Conservation (phyloP, 2,329 filamentous ascomycete genomes). For the Neurospora sp. region DNA sequence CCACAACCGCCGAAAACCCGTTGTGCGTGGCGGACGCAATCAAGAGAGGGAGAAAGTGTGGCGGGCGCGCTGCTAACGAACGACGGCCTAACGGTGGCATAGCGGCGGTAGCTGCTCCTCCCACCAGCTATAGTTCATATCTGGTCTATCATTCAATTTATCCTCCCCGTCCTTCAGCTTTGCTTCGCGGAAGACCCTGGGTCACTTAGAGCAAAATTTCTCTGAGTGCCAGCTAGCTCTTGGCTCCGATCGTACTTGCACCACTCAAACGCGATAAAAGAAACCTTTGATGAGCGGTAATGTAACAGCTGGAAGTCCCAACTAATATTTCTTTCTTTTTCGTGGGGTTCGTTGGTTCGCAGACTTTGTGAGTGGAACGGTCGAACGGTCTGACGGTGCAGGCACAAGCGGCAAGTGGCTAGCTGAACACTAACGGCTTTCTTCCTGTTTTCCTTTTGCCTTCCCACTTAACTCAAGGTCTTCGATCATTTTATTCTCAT, state of each 20-base stretch:
- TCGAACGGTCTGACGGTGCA: not conserved
- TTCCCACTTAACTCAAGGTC: not conserved
- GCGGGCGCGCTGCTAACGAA: not conserved
- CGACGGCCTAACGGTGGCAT: not conserved
- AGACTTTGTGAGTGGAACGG: not conserved
- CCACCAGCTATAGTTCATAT: not conserved
- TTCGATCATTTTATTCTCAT: not conserved
- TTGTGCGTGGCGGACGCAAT: not conserved
- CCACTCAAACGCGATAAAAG: not conserved
- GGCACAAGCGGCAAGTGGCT: not conserved
- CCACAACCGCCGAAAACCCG: not conserved
- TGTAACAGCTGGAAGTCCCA: not conserved
- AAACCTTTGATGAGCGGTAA: not conserved
- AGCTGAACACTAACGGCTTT: not conserved
- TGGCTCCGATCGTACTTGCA: not conserved
- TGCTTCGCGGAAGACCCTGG: not conserved
- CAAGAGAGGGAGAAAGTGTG: not conserved
- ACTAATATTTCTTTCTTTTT: not conserved
- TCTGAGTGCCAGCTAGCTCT: not conserved
- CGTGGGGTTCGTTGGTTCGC: not conserved
- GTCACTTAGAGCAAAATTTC: not conserved
- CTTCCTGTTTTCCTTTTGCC: not conserved
- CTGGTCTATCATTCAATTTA: not conserved
- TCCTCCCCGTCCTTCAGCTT: not conserved
- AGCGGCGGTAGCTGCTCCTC: not conserved